These are phyloP conservation scores for Geotrichum citri-aurantii DNA, from an alignment of 1,139 yeast genomes.

Conservation along the genomic window DNA sequence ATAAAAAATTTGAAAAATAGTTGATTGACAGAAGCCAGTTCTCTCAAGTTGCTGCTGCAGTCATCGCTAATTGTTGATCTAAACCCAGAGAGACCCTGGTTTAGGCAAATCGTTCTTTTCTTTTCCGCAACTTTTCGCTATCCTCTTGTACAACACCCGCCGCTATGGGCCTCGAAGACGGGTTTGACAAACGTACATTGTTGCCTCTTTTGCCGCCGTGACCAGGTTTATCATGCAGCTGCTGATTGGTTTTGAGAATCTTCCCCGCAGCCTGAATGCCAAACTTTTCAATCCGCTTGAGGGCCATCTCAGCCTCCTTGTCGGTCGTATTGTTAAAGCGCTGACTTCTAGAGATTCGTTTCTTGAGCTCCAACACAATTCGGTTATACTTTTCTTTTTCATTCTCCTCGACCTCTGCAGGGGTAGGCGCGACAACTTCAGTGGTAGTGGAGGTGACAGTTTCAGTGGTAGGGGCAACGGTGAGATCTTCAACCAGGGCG, in stretches of 20 bases:
- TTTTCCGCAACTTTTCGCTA: constrained; percentile 4
- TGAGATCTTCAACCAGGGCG: neutral
- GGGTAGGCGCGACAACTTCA: constrained; percentile 38
- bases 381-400: constrained; percentile 28
- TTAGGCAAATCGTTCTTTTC: constrained; percentile 7
- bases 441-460: constrained; percentile 20
- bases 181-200: neutral
- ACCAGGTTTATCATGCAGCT: neutral
- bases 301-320: constrained; percentile 38
- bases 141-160: neutral
- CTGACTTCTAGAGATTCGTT: constrained; percentile 65
- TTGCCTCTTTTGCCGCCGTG: neutral
- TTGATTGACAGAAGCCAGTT: neutral
- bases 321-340: constrained; percentile 62
- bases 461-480: constrained; percentile 18
- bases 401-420: constrained; percentile 32
- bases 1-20: too few species aligned
- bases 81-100: neutral
- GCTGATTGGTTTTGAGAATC: neutral
- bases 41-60: neutral
- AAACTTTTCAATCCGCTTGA: constrained; percentile 72
- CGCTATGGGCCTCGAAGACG: neutral
- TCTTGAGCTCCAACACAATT: constrained; percentile 59
- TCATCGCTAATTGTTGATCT: neutral
- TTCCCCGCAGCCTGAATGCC: constrained; percentile 50